Evolutionary conservation across 331 rosid genomes (phyloP).

Genomic region (Phaseolus coccineus): DNA sequence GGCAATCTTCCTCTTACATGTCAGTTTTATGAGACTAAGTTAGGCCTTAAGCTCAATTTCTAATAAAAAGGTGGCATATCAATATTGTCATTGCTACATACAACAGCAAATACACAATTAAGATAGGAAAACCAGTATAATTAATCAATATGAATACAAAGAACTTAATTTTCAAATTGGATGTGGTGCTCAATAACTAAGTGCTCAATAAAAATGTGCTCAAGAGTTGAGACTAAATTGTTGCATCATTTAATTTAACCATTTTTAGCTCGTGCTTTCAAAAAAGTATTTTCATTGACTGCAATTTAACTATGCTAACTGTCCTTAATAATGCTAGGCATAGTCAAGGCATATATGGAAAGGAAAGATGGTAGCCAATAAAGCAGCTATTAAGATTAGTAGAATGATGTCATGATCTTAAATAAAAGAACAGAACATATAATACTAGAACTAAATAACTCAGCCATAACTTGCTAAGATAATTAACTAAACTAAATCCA

Average conservation of each 20-base stretch:
- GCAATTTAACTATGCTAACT: constrained; percentile 18
- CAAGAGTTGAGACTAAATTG: background rate
- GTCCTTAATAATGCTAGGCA: background rate
- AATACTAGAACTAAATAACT: constrained; percentile 5
- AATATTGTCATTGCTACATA: background rate
- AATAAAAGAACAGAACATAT: background rate
- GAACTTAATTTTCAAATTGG: background rate
- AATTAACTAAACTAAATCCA: background rate
- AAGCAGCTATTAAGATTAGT: background rate
- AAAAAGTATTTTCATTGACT: background rate
- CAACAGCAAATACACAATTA: background rate
- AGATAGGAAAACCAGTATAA: background rate
- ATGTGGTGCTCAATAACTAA: background rate
- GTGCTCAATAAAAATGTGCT: background rate
- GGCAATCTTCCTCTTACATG: too few species aligned
- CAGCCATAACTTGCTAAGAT: background rate
- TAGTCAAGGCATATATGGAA: background rate
- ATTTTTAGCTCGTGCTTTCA: constrained; percentile 2
- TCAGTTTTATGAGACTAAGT: too few species aligned
- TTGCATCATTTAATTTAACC: background rate
- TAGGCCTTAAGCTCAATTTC: background rate
- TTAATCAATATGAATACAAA: background rate
- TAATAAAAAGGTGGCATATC: background rate
- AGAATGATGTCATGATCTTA: constrained; percentile 6
- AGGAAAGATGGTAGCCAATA: background rate